Evolutionary conservation across 352 stramenopile species (phyloP).

Genomic region (Globisporangium barbulae): DNA sequence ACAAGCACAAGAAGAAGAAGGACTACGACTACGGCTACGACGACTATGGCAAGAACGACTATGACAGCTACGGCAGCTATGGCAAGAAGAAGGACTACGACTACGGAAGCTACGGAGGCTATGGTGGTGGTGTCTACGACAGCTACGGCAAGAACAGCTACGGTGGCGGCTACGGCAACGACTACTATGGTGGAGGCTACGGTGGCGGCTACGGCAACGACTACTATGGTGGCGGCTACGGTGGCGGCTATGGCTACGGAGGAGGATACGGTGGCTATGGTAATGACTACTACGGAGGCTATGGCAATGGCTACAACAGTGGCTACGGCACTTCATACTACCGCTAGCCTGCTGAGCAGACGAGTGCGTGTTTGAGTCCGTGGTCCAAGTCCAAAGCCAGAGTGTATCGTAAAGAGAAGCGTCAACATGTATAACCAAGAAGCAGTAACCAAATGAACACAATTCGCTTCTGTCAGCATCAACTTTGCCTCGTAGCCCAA

Average conservation of each 20-base stretch:
- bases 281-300: neutral
- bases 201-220: too few relatives aligned
- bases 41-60: neutral
- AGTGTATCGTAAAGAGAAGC: constrained; percentile 1
- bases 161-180: neutral
- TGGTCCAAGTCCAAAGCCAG: neutral
- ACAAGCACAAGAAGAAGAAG: too few relatives aligned
- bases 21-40: neutral
- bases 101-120: neutral
- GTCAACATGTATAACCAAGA: too few relatives aligned
- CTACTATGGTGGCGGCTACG: constrained; percentile 10
- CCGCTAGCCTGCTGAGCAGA: neutral
- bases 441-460: too few relatives aligned
- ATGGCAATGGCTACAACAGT: neutral
- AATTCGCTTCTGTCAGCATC: too few relatives aligned
- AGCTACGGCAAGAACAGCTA: neutral
- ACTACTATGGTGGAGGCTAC: constrained; percentile 9
- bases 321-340: neutral
- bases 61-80: neutral
- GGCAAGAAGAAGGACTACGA: neutral
- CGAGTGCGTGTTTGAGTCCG: neutral
- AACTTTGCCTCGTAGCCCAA: too few relatives aligned
- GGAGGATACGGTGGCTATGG: neutral
- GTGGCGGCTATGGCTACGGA: neutral
- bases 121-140: neutral